Percentiles rank a stretch among this genome's conserved stretches.
phyloP scores from a whole-genome alignment of 768 basidiomycete species.

The Leccinellum rugosiceps region DNA sequence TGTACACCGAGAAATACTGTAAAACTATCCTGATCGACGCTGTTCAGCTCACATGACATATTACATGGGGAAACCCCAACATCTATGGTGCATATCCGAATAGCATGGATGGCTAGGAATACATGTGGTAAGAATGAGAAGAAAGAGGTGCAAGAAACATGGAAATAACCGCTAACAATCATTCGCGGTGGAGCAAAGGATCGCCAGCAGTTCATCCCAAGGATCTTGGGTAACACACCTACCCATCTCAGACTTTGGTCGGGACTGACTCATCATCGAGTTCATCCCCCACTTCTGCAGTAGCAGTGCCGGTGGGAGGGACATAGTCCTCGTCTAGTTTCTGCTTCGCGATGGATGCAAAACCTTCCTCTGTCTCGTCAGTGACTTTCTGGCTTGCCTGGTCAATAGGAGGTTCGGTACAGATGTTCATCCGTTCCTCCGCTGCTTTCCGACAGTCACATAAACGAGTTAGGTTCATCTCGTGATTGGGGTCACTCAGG shows the following conservation, averaged over 20 bases:
- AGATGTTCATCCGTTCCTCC: conserved; percentile 13
- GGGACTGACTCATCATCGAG: conserved; percentile 15
- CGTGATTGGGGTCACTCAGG: conserved; percentile 46
- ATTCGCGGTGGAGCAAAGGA: conserved; percentile 30
- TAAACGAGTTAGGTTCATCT: conserved; percentile 41
- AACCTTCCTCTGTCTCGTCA: conserved; percentile 51
- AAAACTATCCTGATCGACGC: not conserved
- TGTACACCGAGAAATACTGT: not conserved
- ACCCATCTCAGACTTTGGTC: conserved; percentile 3
- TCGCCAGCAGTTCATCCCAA: conserved; percentile 33
- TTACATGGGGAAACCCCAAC: not conserved
- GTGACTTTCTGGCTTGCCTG: conserved; percentile 24
- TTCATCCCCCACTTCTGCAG: conserved; percentile 20
- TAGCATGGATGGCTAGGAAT: conserved; percentile 10
- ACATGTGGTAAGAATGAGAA: not conserved
- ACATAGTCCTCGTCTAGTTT: conserved; percentile 28
- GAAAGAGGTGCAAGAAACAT: conserved; percentile 14
- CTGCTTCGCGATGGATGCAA: conserved; percentile 40
- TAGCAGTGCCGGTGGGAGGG: conserved; percentile 4
- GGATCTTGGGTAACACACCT: conserved; percentile 15
- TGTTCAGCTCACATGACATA: not conserved
- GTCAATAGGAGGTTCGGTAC: conserved; percentile 16
- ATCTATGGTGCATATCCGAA: not conserved
- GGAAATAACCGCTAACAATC: conserved; percentile 33
- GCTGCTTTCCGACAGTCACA: conserved; percentile 38